A percentile compares a stretch with the other conserved stretches of the same genome.
Conservation (phyloP, 2,329 filamentous ascomycete genomes). For the Talaromyces sp. region DNA sequence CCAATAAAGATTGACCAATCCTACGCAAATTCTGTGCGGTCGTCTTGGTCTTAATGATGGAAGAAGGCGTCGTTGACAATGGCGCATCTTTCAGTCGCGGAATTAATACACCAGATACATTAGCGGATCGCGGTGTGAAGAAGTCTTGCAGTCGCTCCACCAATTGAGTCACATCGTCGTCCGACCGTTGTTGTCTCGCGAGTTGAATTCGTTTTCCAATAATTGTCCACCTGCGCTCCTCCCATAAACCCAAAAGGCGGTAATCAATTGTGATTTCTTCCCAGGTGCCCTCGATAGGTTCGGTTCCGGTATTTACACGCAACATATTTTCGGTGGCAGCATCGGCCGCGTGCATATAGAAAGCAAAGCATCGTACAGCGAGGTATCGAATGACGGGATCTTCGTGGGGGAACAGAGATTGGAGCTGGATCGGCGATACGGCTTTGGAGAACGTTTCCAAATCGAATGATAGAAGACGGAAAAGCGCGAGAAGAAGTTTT, state of each 20-base stretch:
- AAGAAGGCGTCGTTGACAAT: conserved; percentile 45
- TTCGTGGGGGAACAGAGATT: conserved; percentile 65
- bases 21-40: conserved; percentile 70
- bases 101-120: conserved; percentile 68
- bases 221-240: conserved; percentile 59
- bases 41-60: conserved; percentile 71
- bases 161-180: conserved; percentile 25
- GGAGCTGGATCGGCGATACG: conserved; percentile 68
- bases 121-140: conserved; percentile 64
- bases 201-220: conserved; percentile 33
- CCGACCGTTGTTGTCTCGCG: conserved; percentile 26
- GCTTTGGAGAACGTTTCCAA: conserved; percentile 66
- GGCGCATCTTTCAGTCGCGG: conserved; percentile 58
- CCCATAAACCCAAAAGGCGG: conserved; percentile 69
- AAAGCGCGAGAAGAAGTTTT: conserved; percentile 66
- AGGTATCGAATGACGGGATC: conserved; percentile 72
- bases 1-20: conserved; percentile 69
- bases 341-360: conserved; percentile 79
- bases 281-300: conserved; percentile 68
- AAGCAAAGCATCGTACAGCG: conserved; percentile 77
- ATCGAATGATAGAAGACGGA: conserved; percentile 79
- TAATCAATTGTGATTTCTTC: conserved; percentile 80
- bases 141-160: conserved; percentile 33
- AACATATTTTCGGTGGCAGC: conserved; percentile 73
- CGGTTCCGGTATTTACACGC: conserved; percentile 64